Conservation (phyloP, 208 protist species). For the Crithidia expoeki region DNA sequence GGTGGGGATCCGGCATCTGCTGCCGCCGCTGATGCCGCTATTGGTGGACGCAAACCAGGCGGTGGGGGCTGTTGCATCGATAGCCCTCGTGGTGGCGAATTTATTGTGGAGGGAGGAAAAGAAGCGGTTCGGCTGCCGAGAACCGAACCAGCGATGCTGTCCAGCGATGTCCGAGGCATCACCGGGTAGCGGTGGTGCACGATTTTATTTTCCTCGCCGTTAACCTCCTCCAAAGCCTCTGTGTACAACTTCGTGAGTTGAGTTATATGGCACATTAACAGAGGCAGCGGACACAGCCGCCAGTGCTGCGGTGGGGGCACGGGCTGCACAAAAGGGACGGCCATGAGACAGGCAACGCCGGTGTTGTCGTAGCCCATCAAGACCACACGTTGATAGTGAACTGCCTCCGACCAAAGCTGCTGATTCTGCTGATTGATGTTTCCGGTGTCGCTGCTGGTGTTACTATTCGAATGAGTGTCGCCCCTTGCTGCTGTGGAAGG, state of each 20-base stretch:
- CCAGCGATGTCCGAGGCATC: not conserved
- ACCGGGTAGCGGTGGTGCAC: constrained; percentile 1
- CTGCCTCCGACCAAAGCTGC: constrained; percentile 18
- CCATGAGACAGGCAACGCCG: constrained; percentile 36
- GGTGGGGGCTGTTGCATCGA: not conserved
- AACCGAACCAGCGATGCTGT: not conserved
- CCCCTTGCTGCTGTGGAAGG: constrained; percentile 21
- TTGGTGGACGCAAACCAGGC: not conserved
- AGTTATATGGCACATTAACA: constrained; percentile 16
- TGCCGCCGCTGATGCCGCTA: not conserved
- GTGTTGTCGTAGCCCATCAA: constrained; percentile 52
- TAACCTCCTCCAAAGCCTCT: not conserved
- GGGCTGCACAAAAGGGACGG: constrained; percentile 26
- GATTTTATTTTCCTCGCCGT: not conserved
- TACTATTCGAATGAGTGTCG: no score
- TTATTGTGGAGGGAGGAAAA: not conserved
- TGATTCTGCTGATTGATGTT: not conserved
- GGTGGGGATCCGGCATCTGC: not conserved
- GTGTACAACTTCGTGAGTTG: constrained; percentile 5
- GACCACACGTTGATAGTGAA: constrained; percentile 30
- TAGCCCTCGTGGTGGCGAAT: constrained; percentile 4
- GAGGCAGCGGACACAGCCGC: constrained; percentile 27
- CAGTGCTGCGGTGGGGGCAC: constrained; percentile 14
- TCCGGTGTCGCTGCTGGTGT: not conserved
- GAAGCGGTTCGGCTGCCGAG: constrained; percentile 6